A percentile compares a stretch with the other conserved stretches of the same genome.
Conservation (phyloP, 768 basidiomycete species). For the Mycena indigotica region DNA sequence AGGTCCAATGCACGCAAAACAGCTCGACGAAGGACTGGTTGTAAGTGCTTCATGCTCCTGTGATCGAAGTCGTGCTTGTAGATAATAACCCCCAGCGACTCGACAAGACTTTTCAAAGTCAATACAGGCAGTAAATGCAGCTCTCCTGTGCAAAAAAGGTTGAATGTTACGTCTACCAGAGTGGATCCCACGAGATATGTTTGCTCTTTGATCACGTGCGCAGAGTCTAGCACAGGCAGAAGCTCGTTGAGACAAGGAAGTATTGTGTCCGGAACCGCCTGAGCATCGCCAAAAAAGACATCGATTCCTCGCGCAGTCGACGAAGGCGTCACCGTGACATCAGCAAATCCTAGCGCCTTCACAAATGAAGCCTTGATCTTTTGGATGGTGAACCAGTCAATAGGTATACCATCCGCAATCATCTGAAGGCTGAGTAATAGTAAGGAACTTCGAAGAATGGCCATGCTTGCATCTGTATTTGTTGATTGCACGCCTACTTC, state of each 20-base stretch:
- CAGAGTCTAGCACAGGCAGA: constrained; percentile 60
- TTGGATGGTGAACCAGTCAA: constrained; percentile 54
- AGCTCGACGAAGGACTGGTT: constrained; percentile 53
- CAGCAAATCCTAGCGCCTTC: constrained; percentile 55
- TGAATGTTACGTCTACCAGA: constrained; percentile 63
- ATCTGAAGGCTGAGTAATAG: constrained; percentile 63
- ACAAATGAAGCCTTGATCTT: constrained; percentile 62
- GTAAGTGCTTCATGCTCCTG: constrained; percentile 53
- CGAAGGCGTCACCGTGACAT: constrained; percentile 48
- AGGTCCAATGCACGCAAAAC: constrained; percentile 54
- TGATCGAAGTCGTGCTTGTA: constrained; percentile 77
- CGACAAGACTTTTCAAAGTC: constrained; percentile 61
- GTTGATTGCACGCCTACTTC: constrained; percentile 14
- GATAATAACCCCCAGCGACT: constrained; percentile 63
- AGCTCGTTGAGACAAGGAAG: constrained; percentile 63
- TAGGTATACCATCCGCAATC: constrained; percentile 62
- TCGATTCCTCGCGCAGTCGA: constrained; percentile 51
- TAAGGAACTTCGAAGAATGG: constrained; percentile 53
- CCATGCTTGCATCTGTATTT: constrained; percentile 49
- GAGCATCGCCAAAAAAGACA: constrained; percentile 55
- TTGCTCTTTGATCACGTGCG: constrained; percentile 48
- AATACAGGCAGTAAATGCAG: constrained; percentile 53
- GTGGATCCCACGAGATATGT: constrained; percentile 57
- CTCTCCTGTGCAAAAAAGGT: constrained; percentile 50
- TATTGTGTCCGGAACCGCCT: constrained; percentile 42